A percentile compares a stretch with the other conserved stretches of the same genome.
Conservation (phyloP, 139 green algal genomes). For the Tetradesmus obliquus region DNA sequence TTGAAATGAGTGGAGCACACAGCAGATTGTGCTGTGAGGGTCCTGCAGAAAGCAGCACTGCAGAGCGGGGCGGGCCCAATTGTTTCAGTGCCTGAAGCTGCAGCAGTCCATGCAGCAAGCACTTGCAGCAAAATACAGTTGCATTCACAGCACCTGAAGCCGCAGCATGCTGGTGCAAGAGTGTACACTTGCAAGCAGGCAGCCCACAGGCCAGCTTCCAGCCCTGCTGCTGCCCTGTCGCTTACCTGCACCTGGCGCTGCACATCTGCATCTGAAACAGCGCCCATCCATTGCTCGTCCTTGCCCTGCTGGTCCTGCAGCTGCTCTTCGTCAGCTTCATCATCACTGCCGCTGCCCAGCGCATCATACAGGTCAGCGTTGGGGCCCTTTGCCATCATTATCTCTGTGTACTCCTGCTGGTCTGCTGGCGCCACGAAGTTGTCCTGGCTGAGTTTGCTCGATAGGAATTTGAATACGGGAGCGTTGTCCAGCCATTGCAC, state of each 20-base stretch:
- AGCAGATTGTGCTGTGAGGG: neutral
- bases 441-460: neutral
- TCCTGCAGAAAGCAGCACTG: no score
- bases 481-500: constrained; percentile 39
- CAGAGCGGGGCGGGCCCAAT: no score
- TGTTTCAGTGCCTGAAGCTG: neutral
- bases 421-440: constrained; percentile 35
- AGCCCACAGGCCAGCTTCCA: neutral
- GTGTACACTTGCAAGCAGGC: neutral
- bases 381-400: constrained; percentile 33
- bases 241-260: constrained; percentile 8
- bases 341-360: constrained; percentile 20
- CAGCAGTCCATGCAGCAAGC: neutral
- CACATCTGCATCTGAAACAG: neutral
- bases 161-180: neutral
- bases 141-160: neutral
- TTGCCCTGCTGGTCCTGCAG: neutral
- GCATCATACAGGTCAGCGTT: constrained; percentile 23
- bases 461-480: constrained; percentile 36
- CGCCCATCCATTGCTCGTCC: neutral
- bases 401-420: constrained; percentile 39
- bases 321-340: neutral
- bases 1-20: neutral
- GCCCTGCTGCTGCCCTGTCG: neutral
- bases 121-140: neutral